These are phyloP conservation scores for Sequoiadendron giganteum DNA, from an alignment of 75 land plant genomes.

Conservation along the genomic window DNA sequence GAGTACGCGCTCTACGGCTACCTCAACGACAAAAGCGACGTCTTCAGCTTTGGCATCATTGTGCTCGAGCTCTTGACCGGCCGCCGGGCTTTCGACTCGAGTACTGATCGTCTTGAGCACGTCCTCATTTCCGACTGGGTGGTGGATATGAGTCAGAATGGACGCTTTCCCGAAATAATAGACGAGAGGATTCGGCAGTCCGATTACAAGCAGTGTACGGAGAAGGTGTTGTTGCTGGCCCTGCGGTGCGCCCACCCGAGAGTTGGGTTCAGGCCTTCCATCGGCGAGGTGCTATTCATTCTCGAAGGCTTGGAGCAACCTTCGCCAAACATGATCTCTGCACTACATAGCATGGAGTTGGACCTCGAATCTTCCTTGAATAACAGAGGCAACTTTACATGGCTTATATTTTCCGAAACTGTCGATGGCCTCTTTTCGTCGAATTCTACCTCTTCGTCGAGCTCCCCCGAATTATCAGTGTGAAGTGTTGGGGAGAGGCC, in stretches of 20 bases:
- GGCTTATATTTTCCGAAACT: neutral
- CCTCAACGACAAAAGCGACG: conserved; percentile 41
- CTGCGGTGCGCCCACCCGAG: no score
- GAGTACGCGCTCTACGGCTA: conserved; percentile 28
- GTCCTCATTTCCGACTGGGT: neutral
- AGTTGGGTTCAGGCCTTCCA: conserved; percentile 21
- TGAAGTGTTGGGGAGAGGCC: neutral
- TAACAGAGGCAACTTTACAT: conserved; percentile 28
- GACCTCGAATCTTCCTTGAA: conserved; percentile 6
- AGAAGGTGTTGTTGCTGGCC: no score
- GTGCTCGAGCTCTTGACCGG: conserved; percentile 15
- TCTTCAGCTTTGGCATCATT: conserved; percentile 45
- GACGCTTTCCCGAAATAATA: no score
- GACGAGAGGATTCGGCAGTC: no score
- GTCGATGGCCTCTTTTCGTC: neutral
- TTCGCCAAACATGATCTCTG: neutral
- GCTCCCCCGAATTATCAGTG: neutral
- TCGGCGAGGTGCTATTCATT: conserved; percentile 3
- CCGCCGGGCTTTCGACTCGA: conserved; percentile 37
- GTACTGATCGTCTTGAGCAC: neutral
- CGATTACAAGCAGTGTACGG: no score
- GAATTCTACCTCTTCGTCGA: neutral
- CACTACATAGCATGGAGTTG: neutral
- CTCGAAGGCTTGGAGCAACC: neutral
- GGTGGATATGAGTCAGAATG: no score